Conservation (phyloP, 192 early-diverging fungal genomes). For the Backusella luteola region DNA sequence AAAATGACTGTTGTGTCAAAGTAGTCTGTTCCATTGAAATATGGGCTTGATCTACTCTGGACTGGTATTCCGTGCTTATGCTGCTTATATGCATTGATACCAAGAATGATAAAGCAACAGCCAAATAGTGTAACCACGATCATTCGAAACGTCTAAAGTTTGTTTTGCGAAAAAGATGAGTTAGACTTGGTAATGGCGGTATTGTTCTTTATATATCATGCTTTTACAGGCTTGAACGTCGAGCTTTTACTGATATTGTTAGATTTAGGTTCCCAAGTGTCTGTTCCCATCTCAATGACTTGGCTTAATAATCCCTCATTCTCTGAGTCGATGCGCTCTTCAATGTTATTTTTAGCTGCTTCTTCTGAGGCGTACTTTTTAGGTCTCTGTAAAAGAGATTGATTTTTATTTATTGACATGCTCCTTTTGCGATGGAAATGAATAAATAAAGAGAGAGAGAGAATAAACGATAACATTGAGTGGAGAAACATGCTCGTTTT, state of each 20-base stretch:
- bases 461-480: background rate
- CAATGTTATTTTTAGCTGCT: background rate
- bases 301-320: background rate
- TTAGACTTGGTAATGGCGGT: background rate
- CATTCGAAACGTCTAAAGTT: background rate
- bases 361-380: background rate
- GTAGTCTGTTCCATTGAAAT: constrained; percentile 64
- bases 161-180: background rate
- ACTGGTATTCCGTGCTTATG: background rate
- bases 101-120: background rate
- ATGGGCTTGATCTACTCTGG: background rate
- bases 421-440: background rate
- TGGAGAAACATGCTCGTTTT: background rate
- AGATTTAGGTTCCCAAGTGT: background rate
- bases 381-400: background rate
- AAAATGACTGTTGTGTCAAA: constrained; percentile 73
- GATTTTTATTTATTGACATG: background rate
- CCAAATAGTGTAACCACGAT: background rate
- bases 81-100: background rate
- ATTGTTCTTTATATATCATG: background rate
- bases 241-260: background rate
- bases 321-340: background rate
- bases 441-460: background rate
- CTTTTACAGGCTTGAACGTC: background rate
- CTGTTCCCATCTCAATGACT: constrained; percentile 10